A percentile compares a stretch with the other conserved stretches of the same genome.
phyloP scores from a whole-genome alignment of 805 yeast species.

The Saccharomyces paradoxus region DNA sequence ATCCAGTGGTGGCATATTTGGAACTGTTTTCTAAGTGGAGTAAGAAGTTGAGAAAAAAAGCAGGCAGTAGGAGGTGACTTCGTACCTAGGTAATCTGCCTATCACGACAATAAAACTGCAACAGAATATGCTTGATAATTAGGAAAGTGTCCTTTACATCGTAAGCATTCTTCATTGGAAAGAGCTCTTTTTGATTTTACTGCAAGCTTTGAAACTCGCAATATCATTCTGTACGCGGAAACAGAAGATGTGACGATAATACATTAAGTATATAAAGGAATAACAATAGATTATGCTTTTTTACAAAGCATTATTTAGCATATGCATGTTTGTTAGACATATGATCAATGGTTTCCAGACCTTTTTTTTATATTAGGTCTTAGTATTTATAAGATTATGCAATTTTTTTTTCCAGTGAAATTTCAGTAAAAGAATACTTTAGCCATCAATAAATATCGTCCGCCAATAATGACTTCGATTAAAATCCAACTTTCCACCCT shows the following conservation, averaged over 20 bases:
- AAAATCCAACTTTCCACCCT: neutral
- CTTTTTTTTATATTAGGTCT: neutral
- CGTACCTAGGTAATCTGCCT: neutral
- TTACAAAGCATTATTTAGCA: neutral
- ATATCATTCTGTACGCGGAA: neutral
- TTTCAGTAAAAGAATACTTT: neutral
- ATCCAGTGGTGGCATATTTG: slow-evolving; percentile 28
- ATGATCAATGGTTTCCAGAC: neutral
- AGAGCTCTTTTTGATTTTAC: neutral
- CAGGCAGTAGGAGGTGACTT: neutral
- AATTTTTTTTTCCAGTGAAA: neutral
- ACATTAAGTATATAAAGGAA: neutral
- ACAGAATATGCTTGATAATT: neutral
- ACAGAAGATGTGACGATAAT: neutral
- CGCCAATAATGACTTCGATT: neutral
- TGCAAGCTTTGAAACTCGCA: neutral
- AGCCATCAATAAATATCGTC: neutral
- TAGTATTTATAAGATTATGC: neutral
- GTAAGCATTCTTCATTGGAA: neutral
- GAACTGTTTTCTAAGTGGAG: neutral
- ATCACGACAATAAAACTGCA: neutral
- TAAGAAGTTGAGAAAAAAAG: neutral
- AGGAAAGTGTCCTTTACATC: neutral
- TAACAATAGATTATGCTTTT: neutral
- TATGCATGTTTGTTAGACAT: neutral